Evolutionary conservation across 768 basidiomycete genomes (phyloP).

Genomic region (Crassisporium funariophilum): DNA sequence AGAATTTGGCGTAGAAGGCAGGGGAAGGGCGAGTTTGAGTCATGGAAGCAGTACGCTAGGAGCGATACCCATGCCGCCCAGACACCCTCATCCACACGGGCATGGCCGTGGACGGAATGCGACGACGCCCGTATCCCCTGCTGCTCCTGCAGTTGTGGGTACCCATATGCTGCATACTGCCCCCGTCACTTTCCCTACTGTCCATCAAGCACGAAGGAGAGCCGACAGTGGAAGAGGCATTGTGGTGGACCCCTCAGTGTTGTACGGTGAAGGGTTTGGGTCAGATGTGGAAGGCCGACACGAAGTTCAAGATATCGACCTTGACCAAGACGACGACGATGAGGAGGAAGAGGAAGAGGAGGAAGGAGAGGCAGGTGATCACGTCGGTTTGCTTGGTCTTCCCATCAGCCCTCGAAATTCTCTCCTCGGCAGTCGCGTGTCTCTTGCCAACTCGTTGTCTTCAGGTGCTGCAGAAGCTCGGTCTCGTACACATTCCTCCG

Average conservation of each 20-base stretch:
- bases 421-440: constrained; percentile 40
- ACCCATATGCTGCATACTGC: constrained; percentile 16
- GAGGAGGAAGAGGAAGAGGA: constrained; percentile 23
- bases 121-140: constrained; percentile 28
- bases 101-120: constrained; percentile 28
- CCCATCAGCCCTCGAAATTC: constrained; percentile 53
- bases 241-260: constrained; percentile 18
- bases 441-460: constrained; percentile 23
- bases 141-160: constrained; percentile 22
- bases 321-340: constrained; percentile 20
- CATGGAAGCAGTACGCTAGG: constrained; percentile 27
- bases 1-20: constrained; percentile 10
- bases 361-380: constrained; percentile 31
- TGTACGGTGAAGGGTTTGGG: constrained; percentile 19
- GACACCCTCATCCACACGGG: constrained; percentile 27
- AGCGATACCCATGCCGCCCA: constrained; percentile 25
- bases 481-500: constrained; percentile 34
- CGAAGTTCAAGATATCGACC: constrained; percentile 18
- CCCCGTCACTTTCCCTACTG: constrained; percentile 34
- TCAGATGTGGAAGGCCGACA: constrained; percentile 10
- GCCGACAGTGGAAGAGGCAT: constrained; percentile 28
- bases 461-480: constrained; percentile 26
- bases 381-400: constrained; percentile 32
- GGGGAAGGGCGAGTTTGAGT: constrained; percentile 36
- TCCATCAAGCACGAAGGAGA: constrained; percentile 20